Conservation (phyloP, 352 stramenopile species). For the Pythium dissotocum region DNA sequence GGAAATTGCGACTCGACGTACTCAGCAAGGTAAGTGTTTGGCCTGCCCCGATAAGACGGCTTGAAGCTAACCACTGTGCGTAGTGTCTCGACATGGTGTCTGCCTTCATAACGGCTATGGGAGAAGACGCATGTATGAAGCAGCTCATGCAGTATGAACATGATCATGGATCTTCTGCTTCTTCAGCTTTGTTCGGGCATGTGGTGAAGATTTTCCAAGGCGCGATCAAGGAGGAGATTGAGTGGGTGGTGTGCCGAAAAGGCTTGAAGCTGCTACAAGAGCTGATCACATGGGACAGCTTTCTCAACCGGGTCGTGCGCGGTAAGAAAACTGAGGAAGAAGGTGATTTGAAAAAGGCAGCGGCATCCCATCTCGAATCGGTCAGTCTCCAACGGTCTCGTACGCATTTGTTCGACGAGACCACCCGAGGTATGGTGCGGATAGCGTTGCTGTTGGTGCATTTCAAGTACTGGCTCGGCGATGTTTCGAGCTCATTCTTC, state of each 20-base stretch:
- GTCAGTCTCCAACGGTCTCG: not conserved
- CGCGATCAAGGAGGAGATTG: not conserved
- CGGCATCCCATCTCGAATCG: not conserved
- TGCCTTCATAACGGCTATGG: not conserved
- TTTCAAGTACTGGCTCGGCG: slow-evolving; percentile 23
- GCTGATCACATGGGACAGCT: slow-evolving; percentile 10
- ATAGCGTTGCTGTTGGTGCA: slow-evolving; percentile 14
- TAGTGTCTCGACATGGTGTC: slow-evolving; percentile 23
- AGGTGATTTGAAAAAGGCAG: not conserved
- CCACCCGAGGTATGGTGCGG: not conserved
- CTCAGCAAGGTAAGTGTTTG: slow-evolving; percentile 13
- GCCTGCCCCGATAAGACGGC: not conserved
- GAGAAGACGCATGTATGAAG: slow-evolving; percentile 8
- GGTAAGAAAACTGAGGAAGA: not conserved
- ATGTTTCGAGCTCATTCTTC: slow-evolving; percentile 4
- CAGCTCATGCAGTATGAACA: slow-evolving; percentile 8
- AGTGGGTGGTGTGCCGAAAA: slow-evolving; percentile 17
- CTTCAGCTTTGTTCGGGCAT: slow-evolving; percentile 1
- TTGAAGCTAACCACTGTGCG: not conserved
- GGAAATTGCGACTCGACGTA: slow-evolving; percentile 10
- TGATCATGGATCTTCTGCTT: not conserved
- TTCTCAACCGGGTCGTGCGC: slow-evolving; percentile 1
- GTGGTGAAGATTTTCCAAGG: slow-evolving; percentile 11
- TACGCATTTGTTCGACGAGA: slow-evolving; percentile 5
- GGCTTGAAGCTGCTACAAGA: slow-evolving; percentile 8